Conservation (phyloP, 2,329 filamentous ascomycete genomes). For the Aspergillus sp. region DNA sequence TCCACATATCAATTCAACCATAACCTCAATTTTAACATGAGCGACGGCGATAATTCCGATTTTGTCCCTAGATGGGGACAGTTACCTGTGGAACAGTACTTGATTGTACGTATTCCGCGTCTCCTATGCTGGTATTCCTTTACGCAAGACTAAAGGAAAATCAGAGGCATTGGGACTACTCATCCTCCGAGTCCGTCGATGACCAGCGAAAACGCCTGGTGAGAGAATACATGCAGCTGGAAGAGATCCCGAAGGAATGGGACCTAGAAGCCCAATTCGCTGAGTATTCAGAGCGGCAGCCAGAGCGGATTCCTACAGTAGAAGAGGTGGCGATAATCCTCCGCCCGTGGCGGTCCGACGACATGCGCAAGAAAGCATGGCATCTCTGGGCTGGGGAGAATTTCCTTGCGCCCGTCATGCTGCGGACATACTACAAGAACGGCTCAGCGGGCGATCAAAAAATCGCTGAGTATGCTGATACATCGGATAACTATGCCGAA, state of each 20-base stretch:
- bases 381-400: constrained; percentile 1
- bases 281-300: background rate
- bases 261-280: background rate
- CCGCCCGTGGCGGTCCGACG: constrained; percentile 5
- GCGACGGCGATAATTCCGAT: no score
- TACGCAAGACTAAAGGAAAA: background rate
- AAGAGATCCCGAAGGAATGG: constrained; percentile 6
- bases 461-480: background rate
- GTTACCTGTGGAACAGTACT: background rate
- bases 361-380: constrained; percentile 11
- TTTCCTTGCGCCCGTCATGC: background rate
- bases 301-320: background rate
- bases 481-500: background rate
- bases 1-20: no score
- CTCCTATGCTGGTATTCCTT: background rate
- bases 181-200: background rate
- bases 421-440: constrained; percentile 6
- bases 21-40: no score
- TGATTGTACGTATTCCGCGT: constrained; percentile 1
- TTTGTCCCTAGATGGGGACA: no score
- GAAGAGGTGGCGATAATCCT: constrained; percentile 4
- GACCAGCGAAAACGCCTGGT: constrained; percentile 5
- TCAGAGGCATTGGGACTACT: constrained; percentile 4
- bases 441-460: background rate
- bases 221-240: constrained; percentile 1